Evolutionary conservation across 805 yeast genomes (phyloP).

Genomic region (Clavispora santaluciae): DNA sequence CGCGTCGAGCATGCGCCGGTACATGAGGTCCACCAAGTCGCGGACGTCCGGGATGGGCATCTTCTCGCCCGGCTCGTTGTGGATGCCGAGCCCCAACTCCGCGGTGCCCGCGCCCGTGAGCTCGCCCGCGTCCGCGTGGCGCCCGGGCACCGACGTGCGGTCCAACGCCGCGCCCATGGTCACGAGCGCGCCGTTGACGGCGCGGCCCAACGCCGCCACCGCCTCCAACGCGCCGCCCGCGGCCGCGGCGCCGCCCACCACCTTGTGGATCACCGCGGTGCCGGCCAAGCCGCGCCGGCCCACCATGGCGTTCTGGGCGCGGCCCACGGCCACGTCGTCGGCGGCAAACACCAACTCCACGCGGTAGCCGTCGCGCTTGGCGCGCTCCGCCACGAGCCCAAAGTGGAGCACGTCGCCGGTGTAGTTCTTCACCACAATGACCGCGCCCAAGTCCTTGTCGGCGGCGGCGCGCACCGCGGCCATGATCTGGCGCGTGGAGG

Average conservation of each 20-base stretch:
- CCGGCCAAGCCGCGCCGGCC: constrained; percentile 96
- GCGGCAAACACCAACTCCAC: constrained; percentile 75
- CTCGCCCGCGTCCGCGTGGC: constrained; percentile 38
- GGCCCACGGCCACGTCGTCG: constrained; percentile 95
- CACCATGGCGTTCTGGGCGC: constrained; percentile 81
- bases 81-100: constrained; percentile 94
- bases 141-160: constrained; percentile 87
- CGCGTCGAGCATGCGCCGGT: constrained; percentile 55
- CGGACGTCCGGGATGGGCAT: constrained; percentile 69
- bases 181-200: constrained; percentile 61
- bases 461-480: constrained; percentile 62
- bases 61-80: constrained; percentile 86
- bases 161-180: constrained; percentile 89
- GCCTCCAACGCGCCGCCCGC: constrained; percentile 42
- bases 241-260: constrained; percentile 67
- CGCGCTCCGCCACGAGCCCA: constrained; percentile 86
- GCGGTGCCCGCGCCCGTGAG: constrained; percentile 56
- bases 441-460: constrained; percentile 53
- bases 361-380: constrained; percentile 68
- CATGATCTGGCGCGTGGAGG: constrained; percentile 83
- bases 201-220: constrained; percentile 54
- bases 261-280: constrained; percentile 79
- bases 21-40: constrained; percentile 51
- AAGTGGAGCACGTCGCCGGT: constrained; percentile 94
- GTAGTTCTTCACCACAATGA: constrained; percentile 83